A percentile compares a stretch with the other conserved stretches of the same genome.
Evolutionary conservation across 768 basidiomycete species (phyloP).

Genomic region (Mycena venus): DNA sequence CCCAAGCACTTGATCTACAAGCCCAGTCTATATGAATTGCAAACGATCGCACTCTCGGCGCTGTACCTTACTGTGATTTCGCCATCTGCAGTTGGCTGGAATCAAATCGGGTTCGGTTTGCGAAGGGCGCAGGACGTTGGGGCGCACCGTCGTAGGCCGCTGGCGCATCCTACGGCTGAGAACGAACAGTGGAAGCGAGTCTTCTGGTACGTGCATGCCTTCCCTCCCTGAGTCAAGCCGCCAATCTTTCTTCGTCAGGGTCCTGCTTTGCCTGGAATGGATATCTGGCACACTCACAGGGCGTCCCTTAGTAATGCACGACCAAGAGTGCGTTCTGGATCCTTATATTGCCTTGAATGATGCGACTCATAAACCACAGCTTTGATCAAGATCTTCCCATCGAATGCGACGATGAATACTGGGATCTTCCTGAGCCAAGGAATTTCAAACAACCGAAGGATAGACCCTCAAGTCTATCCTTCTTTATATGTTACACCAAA

Average conservation of each 20-base stretch:
- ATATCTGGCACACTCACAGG: conserved; percentile 58
- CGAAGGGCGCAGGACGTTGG: conserved; percentile 73
- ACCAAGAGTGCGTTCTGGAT: conserved; percentile 64
- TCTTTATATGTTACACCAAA: conserved; percentile 60
- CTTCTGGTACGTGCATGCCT: conserved; percentile 52
- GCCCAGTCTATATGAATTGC: conserved; percentile 28
- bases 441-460: conserved; percentile 68
- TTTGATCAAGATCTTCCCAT: conserved; percentile 74
- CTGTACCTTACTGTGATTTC: conserved; percentile 58
- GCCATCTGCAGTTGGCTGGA: conserved; percentile 66
- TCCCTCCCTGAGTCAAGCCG: not conserved
- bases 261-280: conserved; percentile 37
- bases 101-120: conserved; percentile 69
- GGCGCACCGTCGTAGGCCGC: conserved; percentile 58
- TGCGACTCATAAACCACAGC: conserved; percentile 46
- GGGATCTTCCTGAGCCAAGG: conserved; percentile 58
- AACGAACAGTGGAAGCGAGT: conserved; percentile 73
- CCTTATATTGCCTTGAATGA: not conserved
- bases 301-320: conserved; percentile 68
- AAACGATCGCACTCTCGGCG: conserved; percentile 40
- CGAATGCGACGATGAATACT: conserved; percentile 79
- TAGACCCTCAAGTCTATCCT: conserved; percentile 59
- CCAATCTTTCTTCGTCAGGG: conserved; percentile 9
- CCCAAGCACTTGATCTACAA: conserved; percentile 20
- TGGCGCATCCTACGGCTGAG: conserved; percentile 53